Conservation (phyloP, 352 stramenopile species). For the Globisporangium splendens region DNA sequence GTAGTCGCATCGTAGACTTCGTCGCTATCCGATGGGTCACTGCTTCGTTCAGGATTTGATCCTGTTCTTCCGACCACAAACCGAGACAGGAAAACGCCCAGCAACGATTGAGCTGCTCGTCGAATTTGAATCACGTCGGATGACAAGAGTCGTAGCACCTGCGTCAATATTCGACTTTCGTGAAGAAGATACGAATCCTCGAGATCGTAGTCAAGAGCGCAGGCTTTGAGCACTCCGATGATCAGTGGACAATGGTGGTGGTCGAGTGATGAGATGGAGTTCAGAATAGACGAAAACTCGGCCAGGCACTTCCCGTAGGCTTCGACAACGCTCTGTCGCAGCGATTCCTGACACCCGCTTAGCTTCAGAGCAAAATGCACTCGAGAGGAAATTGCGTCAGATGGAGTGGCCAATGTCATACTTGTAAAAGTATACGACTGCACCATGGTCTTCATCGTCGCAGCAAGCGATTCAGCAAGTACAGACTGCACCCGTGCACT, state of each 20-base stretch:
- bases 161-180: slow-evolving; percentile 51
- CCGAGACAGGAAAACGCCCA: slow-evolving; percentile 56
- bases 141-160: slow-evolving; percentile 53
- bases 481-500: slow-evolving; percentile 27
- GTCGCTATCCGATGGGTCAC: slow-evolving; percentile 8
- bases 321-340: slow-evolving; percentile 44
- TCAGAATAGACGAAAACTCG: slow-evolving; percentile 29
- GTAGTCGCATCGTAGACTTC: slow-evolving; percentile 29
- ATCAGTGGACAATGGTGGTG: slow-evolving; percentile 25
- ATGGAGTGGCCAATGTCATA: background rate
- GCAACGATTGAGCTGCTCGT: slow-evolving; percentile 48
- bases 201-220: slow-evolving; percentile 69
- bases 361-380: slow-evolving; percentile 60
- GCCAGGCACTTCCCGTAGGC: slow-evolving; percentile 43
- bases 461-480: slow-evolving; percentile 46
- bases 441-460: slow-evolving; percentile 38
- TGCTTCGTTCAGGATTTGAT: slow-evolving; percentile 13
- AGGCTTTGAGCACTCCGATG: slow-evolving; percentile 45
- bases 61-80: slow-evolving; percentile 42
- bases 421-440: slow-evolving; percentile 22
- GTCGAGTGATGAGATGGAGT: slow-evolving; percentile 17
- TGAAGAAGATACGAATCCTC: slow-evolving; percentile 72
- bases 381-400: slow-evolving; percentile 17
- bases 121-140: slow-evolving; percentile 37
- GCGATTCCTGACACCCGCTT: slow-evolving; percentile 42